phyloP scores from a whole-genome alignment of 2,329 filamentous ascomycete species.

The Helminthosporium solani region DNA sequence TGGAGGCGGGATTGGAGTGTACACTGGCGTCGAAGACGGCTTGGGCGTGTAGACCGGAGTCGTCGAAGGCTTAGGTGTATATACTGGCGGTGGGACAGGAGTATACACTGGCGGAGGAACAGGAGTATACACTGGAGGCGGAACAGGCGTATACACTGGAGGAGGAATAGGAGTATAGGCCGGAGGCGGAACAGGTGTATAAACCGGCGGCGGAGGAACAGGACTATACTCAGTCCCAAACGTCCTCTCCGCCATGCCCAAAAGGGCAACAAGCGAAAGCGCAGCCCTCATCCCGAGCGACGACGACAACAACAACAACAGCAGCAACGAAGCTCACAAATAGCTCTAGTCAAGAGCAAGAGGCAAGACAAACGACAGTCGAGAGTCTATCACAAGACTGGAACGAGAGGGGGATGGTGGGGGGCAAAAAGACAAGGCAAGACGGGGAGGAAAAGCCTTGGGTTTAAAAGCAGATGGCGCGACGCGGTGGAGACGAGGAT shows the following conservation, averaged over 20 bases:
- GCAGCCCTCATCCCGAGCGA: constrained; percentile 36
- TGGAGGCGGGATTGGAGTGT: not conserved
- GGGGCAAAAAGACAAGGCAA: not conserved
- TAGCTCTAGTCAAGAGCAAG: no score
- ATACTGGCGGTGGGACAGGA: not conserved
- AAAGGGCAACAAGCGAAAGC: constrained; percentile 33
- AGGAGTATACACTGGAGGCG: not conserved
- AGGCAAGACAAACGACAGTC: no score
- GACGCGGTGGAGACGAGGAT: constrained; percentile 11
- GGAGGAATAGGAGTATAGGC: no score
- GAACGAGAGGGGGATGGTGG: no score
- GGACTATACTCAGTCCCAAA: constrained; percentile 2
- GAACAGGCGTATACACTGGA: constrained; percentile 1
- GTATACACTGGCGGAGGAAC: constrained; percentile 2
- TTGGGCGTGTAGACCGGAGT: no score
- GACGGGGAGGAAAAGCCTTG: not conserved
- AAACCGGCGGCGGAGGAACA: not conserved
- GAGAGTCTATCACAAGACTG: no score
- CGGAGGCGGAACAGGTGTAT: constrained; percentile 3
- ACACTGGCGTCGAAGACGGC: no score
- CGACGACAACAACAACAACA: no score
- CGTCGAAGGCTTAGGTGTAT: no score
- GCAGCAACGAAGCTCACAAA: no score
- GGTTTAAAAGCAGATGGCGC: not conserved
- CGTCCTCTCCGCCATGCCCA: constrained; percentile 17